phyloP scores from a whole-genome alignment of 306 rosid species.

The Cicer chorassanicum region DNA sequence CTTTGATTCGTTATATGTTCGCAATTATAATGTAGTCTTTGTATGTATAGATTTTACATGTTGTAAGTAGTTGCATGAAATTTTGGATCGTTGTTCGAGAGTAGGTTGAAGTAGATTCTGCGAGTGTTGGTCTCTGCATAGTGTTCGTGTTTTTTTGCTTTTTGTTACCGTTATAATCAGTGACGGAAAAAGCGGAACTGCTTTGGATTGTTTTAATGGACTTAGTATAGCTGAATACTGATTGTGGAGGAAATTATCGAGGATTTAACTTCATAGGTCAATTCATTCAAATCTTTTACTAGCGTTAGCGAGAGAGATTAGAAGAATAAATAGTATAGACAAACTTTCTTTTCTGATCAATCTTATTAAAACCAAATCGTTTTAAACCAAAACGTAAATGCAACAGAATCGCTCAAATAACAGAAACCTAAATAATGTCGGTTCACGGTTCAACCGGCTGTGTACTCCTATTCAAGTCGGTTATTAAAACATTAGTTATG shows the following conservation, averaged over 20 bases:
- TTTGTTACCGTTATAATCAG: neutral
- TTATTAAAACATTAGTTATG: neutral
- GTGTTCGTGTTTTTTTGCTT: constrained; percentile 30
- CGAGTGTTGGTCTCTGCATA: constrained; percentile 4
- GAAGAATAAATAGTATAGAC: neutral
- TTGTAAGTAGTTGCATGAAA: neutral
- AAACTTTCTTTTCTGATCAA: neutral
- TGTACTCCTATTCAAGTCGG: neutral
- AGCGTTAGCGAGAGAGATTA: neutral
- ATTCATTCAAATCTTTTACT: constrained; percentile 11
- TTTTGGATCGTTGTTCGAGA: neutral
- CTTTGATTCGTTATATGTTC: neutral
- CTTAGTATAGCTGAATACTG: neutral
- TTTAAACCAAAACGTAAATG: neutral
- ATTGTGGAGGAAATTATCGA: neutral
- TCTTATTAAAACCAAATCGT: neutral
- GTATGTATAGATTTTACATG: neutral
- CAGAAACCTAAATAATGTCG: neutral
- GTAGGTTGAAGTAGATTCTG: constrained; percentile 17
- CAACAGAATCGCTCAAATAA: neutral
- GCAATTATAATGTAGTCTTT: neutral
- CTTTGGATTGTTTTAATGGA: neutral
- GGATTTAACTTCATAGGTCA: constrained; percentile 5
- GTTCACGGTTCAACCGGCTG: neutral
- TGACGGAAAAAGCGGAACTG: constrained; percentile 25